These are phyloP conservation scores for Sphagnum fallax DNA, from an alignment of 228 moss, liverwort and hornwort species.

Conservation along the genomic window DNA sequence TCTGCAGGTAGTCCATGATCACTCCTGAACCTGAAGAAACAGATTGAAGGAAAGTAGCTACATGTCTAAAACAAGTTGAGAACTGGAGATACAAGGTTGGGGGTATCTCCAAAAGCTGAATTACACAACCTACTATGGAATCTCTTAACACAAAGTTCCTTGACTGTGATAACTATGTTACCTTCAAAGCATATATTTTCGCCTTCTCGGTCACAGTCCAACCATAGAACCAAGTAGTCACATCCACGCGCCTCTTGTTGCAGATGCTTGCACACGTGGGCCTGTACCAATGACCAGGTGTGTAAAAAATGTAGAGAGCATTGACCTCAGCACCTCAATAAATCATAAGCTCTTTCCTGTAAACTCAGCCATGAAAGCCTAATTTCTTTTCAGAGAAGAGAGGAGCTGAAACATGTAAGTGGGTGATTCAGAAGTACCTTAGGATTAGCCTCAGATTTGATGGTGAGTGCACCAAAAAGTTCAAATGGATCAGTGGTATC, in stretches of 20 bases:
- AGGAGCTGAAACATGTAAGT: too few relatives aligned
- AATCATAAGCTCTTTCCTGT: not conserved
- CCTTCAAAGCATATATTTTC: conserved; percentile 99
- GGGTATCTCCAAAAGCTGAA: too few relatives aligned
- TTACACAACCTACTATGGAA: too few relatives aligned
- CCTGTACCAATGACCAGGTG: conserved; percentile 35
- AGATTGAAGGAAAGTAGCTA: too few relatives aligned
- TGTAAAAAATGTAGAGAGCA: not conserved
- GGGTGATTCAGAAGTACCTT: conserved; percentile 35
- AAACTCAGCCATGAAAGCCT: not conserved
- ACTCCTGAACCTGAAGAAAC: too few relatives aligned
- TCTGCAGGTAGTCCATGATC: too few relatives aligned
- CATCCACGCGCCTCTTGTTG: conserved; percentile 94
- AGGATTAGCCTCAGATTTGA: conserved; percentile 88
- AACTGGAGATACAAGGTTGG: too few relatives aligned
- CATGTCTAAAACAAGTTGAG: too few relatives aligned
- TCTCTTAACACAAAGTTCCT: too few relatives aligned
- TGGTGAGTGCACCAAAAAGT: conserved; percentile 89
- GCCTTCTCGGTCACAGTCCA: conserved; percentile 99
- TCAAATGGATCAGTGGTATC: conserved; percentile 93
- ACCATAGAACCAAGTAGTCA: conserved; percentile 91
- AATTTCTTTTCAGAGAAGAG: too few relatives aligned
- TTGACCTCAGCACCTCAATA: not conserved
- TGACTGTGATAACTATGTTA: conserved; percentile 5
- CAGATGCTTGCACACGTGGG: conserved; percentile 97